Evolutionary conservation across 192 early-diverging fungal genomes (phyloP).

Genomic region (Piromyces sp.): DNA sequence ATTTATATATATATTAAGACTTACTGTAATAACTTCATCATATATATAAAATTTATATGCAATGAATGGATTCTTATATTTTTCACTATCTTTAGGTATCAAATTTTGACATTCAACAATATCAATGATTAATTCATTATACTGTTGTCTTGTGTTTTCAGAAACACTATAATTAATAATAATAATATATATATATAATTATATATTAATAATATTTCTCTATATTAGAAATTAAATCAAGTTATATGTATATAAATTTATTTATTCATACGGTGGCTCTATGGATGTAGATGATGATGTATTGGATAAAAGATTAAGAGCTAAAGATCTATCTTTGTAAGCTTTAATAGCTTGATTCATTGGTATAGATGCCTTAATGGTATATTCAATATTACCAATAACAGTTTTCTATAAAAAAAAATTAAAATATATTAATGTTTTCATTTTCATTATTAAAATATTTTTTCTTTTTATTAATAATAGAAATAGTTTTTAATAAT

Average conservation of each 20-base stretch:
- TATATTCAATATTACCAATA: constrained; percentile 33
- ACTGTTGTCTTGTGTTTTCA: not conserved
- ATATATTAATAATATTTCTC: not conserved
- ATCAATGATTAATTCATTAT: not conserved
- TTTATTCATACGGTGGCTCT: not conserved
- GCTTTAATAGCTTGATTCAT: constrained; percentile 29
- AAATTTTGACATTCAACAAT: not conserved
- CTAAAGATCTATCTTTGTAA: constrained; percentile 26
- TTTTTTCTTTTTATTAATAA: too few relatives aligned
- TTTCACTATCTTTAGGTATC: not conserved
- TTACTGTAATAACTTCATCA: not conserved
- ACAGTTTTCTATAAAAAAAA: constrained; percentile 9
- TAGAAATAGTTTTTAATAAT: not conserved
- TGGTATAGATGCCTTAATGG: constrained; percentile 17
- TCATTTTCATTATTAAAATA: too few relatives aligned
- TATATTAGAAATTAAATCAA: too few relatives aligned
- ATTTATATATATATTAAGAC: not conserved
- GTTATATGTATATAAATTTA: not conserved
- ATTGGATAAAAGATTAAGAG: constrained; percentile 13
- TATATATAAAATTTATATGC: not conserved
- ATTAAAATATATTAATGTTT: too few relatives aligned
- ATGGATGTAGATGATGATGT: not conserved
- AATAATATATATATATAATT: too few relatives aligned
- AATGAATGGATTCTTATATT: not conserved
- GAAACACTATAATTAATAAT: not conserved